Evolutionary conservation across 176 grass and related monocot species (phyloP).

Genomic region (Carex myosuroides): DNA sequence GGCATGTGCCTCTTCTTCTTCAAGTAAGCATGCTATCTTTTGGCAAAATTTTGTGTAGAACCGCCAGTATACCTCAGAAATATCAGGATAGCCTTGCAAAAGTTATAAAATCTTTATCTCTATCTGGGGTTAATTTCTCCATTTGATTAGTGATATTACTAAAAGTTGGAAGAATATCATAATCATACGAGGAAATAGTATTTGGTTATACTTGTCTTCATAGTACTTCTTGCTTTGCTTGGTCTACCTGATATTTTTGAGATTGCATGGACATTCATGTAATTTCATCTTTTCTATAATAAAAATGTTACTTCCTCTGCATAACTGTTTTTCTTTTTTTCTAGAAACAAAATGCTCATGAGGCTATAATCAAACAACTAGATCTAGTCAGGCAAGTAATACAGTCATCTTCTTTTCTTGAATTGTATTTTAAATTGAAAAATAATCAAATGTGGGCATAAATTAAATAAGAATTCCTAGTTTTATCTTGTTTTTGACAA

Average conservation of each 20-base stretch:
- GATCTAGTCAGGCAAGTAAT: slow-evolving; percentile 58
- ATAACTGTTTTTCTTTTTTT: slow-evolving; percentile 11
- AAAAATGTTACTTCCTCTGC: slow-evolving; percentile 14
- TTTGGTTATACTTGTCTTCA: not conserved
- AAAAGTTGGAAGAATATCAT: not conserved
- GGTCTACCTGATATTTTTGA: not conserved
- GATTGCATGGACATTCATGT: not conserved
- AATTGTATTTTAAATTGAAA: not conserved
- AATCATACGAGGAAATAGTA: not conserved
- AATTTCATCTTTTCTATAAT: not conserved
- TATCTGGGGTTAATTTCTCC: not conserved
- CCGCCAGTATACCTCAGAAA: not conserved
- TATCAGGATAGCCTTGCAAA: not conserved
- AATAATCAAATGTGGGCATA: not conserved
- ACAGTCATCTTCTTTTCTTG: slow-evolving; percentile 4
- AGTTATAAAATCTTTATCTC: not conserved
- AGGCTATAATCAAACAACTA: slow-evolving; percentile 88
- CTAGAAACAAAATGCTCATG: slow-evolving; percentile 91
- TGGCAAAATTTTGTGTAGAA: not conserved
- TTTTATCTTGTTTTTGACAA: slow-evolving; percentile 21
- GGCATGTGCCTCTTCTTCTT: slow-evolving; percentile 94
- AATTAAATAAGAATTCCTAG: not conserved
- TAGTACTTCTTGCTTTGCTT: not conserved
- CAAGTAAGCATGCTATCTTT: slow-evolving; percentile 49
- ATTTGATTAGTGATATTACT: not conserved